phyloP scores from a whole-genome alignment of 495 filamentous ascomycete species.

The Tetracladium setigerum region DNA sequence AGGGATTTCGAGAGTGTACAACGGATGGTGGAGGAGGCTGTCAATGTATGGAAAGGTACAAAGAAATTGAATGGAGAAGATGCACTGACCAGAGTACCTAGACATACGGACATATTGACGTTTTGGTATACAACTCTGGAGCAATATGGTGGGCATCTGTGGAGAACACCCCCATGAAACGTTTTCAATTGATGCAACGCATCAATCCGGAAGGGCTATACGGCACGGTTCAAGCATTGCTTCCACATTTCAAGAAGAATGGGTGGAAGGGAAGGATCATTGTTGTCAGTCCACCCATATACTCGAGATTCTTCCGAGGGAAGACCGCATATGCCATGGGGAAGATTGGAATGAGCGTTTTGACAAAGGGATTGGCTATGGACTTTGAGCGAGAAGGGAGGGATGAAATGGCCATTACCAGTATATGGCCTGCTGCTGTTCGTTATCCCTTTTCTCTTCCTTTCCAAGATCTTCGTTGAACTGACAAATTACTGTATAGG shows the following conservation, averaged over 20 bases:
- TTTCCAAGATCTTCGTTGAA: background rate
- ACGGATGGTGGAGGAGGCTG: conserved; percentile 49
- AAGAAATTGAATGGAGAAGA: background rate
- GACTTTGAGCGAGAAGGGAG: conserved; percentile 65
- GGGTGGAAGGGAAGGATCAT: conserved; percentile 57
- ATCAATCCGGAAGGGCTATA: conserved; percentile 75
- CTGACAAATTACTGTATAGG: conserved; percentile 26
- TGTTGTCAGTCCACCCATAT: conserved; percentile 81
- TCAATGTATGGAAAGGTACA: conserved; percentile 33
- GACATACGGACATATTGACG: conserved; percentile 59
- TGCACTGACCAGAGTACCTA: conserved; percentile 9
- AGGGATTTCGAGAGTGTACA: conserved; percentile 56
- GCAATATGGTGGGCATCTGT: conserved; percentile 84
- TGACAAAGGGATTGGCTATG: conserved; percentile 77
- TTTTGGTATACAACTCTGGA: conserved; percentile 75
- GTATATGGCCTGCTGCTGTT: conserved; percentile 75
- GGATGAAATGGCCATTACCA: conserved; percentile 65
- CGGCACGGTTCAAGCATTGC: conserved; percentile 53
- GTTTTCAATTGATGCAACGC: conserved; percentile 75
- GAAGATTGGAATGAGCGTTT: conserved; percentile 77
- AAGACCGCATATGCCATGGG: conserved; percentile 87
- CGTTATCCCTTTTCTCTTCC: conserved; percentile 22
- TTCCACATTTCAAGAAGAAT: conserved; percentile 53
- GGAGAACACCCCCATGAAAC: conserved; percentile 63
- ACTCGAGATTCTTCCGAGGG: conserved; percentile 74